Evolutionary conservation across 176 grass and related monocot species (phyloP).

Genomic region (Aechmea fasciata): DNA sequence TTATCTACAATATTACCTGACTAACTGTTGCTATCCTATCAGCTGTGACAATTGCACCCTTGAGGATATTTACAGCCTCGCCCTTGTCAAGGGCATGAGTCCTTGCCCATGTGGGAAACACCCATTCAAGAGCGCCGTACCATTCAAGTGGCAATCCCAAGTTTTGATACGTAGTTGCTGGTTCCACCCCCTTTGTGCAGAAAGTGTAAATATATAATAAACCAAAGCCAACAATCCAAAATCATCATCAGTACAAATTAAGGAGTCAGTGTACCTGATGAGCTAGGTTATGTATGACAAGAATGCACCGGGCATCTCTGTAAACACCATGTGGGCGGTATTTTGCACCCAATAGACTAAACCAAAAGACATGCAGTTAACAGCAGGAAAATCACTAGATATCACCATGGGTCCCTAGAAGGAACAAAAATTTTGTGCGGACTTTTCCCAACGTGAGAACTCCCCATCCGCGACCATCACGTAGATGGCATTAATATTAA

Average conservation of each 20-base stretch:
- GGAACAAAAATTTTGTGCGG: too few relatives aligned
- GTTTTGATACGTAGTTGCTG: constrained; percentile 73
- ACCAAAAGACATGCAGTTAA: constrained; percentile 8
- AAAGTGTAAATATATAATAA: not conserved
- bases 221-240: not conserved
- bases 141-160: constrained; percentile 75
- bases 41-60: constrained; percentile 88
- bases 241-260: constrained; percentile 4
- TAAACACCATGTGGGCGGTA: constrained; percentile 94
- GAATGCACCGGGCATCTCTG: constrained; percentile 69
- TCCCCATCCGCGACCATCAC: too few relatives aligned
- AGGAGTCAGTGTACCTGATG: constrained; percentile 65
- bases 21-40: constrained; percentile 91
- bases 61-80: constrained; percentile 86
- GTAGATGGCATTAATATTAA: too few relatives aligned
- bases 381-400: too few relatives aligned
- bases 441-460: too few relatives aligned
- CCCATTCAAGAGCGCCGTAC: constrained; percentile 96
- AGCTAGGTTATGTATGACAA: constrained; percentile 94
- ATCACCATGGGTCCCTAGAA: too few relatives aligned
- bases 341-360: constrained; percentile 77
- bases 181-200: constrained; percentile 68
- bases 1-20: constrained; percentile 41
- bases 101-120: constrained; percentile 89
- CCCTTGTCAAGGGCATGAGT: constrained; percentile 89